These are phyloP conservation scores for Tuber magnatum DNA, from an alignment of 495 filamentous ascomycete species.

Conservation along the genomic window DNA sequence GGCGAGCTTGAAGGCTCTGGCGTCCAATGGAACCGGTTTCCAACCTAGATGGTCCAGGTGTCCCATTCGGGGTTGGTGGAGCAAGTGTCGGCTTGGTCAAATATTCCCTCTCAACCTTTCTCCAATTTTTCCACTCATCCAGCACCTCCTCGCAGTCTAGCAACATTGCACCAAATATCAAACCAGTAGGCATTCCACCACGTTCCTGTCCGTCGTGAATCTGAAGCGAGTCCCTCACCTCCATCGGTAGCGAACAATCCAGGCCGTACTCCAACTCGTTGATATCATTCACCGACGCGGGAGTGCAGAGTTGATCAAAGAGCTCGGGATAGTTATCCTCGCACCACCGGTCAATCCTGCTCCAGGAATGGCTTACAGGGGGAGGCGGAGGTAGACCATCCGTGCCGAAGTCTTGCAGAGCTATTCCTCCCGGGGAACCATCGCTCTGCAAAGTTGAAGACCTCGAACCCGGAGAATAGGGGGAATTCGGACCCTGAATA, in stretches of 20 bases:
- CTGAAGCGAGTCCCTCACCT: constrained; percentile 85
- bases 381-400: constrained; percentile 87
- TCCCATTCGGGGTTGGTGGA: constrained; percentile 45
- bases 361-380: constrained; percentile 82
- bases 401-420: constrained; percentile 83
- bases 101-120: constrained; percentile 81
- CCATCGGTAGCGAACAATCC: constrained; percentile 87
- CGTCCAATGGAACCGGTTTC: constrained; percentile 45
- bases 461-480: constrained; percentile 87
- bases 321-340: constrained; percentile 94
- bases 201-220: constrained; percentile 94
- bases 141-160: constrained; percentile 98
- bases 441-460: constrained; percentile 54
- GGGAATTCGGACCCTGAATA: constrained; percentile 54
- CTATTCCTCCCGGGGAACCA: constrained; percentile 72
- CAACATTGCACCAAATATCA: constrained; percentile 89
- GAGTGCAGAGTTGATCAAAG: constrained; percentile 84
- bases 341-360: constrained; percentile 84
- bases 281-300: constrained; percentile 85
- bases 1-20: constrained; percentile 72
- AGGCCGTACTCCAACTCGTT: constrained; percentile 95
- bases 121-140: constrained; percentile 96
- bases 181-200: constrained; percentile 79
- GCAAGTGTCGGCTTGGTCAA: constrained; percentile 66
- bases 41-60: constrained; percentile 37